A percentile compares a stretch with the other conserved stretches of the same genome.
Evolutionary conservation across 345 rosid genomes (phyloP).

Genomic region (Acer saccharum): DNA sequence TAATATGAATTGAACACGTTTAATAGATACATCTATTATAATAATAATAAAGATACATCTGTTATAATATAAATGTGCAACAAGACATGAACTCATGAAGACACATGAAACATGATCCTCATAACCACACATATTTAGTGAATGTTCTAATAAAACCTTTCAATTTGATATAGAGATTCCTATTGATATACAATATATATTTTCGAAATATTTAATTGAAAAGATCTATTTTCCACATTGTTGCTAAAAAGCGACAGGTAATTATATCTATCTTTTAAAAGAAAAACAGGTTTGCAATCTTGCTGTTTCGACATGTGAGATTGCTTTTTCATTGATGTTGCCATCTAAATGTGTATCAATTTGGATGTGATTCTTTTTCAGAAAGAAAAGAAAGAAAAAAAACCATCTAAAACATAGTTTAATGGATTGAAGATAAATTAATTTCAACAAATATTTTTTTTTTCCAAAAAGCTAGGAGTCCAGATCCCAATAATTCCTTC

Average conservation of each 20-base stretch:
- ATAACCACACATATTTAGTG: too few species aligned
- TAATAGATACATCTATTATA: too few species aligned
- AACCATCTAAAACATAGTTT: neutral
- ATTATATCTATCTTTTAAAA: conserved; percentile 9
- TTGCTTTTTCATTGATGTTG: conserved; percentile 17
- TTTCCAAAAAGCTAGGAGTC: neutral
- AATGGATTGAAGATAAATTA: neutral
- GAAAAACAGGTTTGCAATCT: neutral
- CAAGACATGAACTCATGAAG: too few species aligned
- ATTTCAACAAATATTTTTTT: neutral
- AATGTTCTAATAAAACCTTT: neutral
- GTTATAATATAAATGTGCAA: too few species aligned
- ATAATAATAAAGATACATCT: too few species aligned
- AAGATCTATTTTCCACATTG: neutral
- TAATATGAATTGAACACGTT: too few species aligned
- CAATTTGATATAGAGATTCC: neutral
- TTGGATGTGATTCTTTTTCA: neutral
- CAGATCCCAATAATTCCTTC: neutral
- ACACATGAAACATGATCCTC: neutral
- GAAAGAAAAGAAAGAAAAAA: too few species aligned
- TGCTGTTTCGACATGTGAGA: conserved; percentile 1
- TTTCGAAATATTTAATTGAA: neutral
- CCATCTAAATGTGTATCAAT: neutral
- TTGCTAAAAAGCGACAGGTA: conserved; percentile 2
- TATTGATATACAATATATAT: neutral